Conservation (phyloP, 495 filamentous ascomycete genomes). For the Trichoderma virens region DNA sequence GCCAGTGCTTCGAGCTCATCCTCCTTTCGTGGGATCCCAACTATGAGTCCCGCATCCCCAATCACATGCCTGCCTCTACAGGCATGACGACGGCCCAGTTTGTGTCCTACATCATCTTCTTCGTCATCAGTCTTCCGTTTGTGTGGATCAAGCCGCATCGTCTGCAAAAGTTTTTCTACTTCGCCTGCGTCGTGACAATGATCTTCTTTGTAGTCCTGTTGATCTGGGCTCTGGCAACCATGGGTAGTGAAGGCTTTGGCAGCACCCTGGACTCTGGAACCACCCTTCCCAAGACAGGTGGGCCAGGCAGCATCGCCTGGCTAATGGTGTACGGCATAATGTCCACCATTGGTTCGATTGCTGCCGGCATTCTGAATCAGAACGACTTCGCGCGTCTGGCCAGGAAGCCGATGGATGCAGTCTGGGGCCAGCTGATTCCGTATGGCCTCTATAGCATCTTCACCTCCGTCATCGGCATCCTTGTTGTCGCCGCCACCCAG, state of each 20-base stretch:
- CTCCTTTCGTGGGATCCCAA: constrained; percentile 14
- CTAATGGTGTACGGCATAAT: background rate
- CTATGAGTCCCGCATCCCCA: constrained; percentile 18
- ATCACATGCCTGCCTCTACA: constrained; percentile 20
- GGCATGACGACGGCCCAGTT: constrained; percentile 24
- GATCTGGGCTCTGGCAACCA: constrained; percentile 9
- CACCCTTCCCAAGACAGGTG: background rate
- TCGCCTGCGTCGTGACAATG: background rate
- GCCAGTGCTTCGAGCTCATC: constrained; percentile 22
- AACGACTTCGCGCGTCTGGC: background rate
- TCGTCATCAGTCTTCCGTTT: constrained; percentile 16
- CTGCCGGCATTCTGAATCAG: background rate
- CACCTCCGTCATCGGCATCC: constrained; percentile 21
- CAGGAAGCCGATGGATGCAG: background rate
- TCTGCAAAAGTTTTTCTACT: background rate
- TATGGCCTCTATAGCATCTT: background rate
- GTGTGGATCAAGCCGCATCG: background rate
- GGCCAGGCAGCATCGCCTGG: background rate
- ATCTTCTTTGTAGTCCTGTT: constrained; percentile 6
- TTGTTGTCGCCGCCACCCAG: constrained; percentile 29
- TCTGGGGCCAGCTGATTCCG: background rate
- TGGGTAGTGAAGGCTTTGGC: constrained; percentile 8
- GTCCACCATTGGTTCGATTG: background rate
- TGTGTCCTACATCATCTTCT: constrained; percentile 21
- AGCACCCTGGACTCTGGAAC: background rate